phyloP scores from a whole-genome alignment of 2,329 filamentous ascomycete species.

The Plenodomus biglobosus region DNA sequence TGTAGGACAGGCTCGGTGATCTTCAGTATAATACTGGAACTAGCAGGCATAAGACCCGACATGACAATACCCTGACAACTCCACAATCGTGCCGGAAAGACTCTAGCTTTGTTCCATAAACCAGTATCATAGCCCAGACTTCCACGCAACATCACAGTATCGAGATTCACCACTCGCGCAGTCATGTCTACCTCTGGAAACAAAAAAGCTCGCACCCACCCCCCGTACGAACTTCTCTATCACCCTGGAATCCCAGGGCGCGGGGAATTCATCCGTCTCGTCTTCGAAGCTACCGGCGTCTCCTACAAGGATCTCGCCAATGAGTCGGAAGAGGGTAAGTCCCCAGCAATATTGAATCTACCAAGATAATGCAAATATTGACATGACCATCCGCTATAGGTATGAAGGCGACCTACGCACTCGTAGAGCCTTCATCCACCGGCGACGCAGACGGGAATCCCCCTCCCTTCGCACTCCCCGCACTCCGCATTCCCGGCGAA shows the following conservation, averaged over 20 bases:
- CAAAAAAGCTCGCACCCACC: constrained; percentile 18
- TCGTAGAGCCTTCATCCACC: constrained; percentile 48
- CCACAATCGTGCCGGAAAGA: too few species aligned
- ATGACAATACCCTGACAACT: too few species aligned
- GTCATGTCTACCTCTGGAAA: neutral
- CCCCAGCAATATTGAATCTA: too few species aligned
- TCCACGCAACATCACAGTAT: too few species aligned
- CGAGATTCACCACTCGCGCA: too few species aligned
- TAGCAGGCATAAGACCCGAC: too few species aligned
- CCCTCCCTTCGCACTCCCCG: constrained; percentile 67
- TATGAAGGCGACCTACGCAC: constrained; percentile 53
- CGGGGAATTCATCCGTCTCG: constrained; percentile 72
- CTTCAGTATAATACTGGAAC: too few species aligned
- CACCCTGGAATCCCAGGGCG: constrained; percentile 72
- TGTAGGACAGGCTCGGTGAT: too few species aligned
- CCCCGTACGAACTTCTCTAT: constrained; percentile 67
- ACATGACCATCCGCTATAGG: constrained; percentile 20
- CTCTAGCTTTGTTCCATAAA: too few species aligned
- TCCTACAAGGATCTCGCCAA: constrained; percentile 65
- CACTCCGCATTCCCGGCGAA: constrained; percentile 57
- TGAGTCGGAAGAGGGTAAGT: constrained; percentile 49
- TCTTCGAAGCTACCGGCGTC: constrained; percentile 67
- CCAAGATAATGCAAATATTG: neutral
- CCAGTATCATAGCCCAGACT: too few species aligned
- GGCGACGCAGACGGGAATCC: constrained; percentile 59